Percentiles rank a stretch among this genome's conserved stretches.
These are phyloP conservation scores for Agrocybe chaxingu DNA, from an alignment of 768 basidiomycete species.

Conservation along the genomic window DNA sequence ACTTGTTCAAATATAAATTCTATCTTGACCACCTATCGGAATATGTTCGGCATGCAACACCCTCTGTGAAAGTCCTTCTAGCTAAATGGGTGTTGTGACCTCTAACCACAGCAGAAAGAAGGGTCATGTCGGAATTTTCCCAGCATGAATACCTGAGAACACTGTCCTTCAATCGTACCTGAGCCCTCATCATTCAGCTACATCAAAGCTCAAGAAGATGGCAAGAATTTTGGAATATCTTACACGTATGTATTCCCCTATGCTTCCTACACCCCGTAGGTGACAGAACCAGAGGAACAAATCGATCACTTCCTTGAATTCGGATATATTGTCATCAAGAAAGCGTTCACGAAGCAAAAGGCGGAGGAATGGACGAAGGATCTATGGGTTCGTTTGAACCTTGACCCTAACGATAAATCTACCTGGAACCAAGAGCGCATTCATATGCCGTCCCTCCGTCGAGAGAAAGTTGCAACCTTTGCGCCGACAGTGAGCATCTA, in stretches of 20 bases:
- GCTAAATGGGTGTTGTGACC: no score
- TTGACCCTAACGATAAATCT: slow-evolving; percentile 50
- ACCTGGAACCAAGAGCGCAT: slow-evolving; percentile 53
- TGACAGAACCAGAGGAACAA: slow-evolving; percentile 34
- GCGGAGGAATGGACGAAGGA: slow-evolving; percentile 46
- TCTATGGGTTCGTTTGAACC: slow-evolving; percentile 49
- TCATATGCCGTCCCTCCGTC: slow-evolving; percentile 53
- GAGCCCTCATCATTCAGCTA: no score
- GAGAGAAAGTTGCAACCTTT: slow-evolving; percentile 43
- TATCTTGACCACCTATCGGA: no score
- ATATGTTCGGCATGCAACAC: no score
- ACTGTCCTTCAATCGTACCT: no score
- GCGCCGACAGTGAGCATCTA: slow-evolving; percentile 39
- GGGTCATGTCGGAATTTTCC: background rate
- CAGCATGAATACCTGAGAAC: no score
- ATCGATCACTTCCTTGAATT: slow-evolving; percentile 52
- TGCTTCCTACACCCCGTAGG: no score
- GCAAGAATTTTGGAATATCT: slow-evolving; percentile 34
- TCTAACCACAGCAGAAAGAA: no score
- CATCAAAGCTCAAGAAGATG: slow-evolving; percentile 18
- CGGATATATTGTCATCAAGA: slow-evolving; percentile 50
- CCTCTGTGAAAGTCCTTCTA: no score
- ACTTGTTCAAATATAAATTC: no score
- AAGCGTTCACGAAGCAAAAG: slow-evolving; percentile 51
- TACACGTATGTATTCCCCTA: slow-evolving; percentile 24